Percentiles rank a stretch among this genome's conserved stretches.
These are phyloP conservation scores for Diaporthe sp. DNA, from an alignment of 2,329 filamentous ascomycete species.

Conservation along the genomic window DNA sequence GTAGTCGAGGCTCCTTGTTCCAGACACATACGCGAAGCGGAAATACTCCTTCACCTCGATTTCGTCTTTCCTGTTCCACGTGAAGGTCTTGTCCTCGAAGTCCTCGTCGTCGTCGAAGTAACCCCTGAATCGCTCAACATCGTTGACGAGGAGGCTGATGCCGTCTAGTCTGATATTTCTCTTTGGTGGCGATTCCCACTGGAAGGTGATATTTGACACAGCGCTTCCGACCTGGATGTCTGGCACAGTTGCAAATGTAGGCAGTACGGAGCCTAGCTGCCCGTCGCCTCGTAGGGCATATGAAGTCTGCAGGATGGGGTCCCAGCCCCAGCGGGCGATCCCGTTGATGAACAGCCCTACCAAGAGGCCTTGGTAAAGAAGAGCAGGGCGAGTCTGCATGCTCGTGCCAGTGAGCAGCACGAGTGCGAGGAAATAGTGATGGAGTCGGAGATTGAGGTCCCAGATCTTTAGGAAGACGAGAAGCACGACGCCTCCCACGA, in stretches of 20 bases:
- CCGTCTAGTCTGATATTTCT: conserved; percentile 70
- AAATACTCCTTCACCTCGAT: conserved; percentile 75
- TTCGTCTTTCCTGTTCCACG: conserved; percentile 65
- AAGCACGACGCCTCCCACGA: conserved; percentile 74
- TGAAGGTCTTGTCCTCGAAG: conserved; percentile 55
- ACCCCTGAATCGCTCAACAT: conserved; percentile 82
- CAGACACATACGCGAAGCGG: conserved; percentile 78
- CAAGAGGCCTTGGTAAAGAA: conserved; percentile 90
- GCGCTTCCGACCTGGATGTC: conserved; percentile 56
- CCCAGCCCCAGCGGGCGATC: conserved; percentile 93
- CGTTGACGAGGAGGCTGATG: conserved; percentile 84
- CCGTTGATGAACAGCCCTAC: conserved; percentile 95
- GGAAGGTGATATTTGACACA: conserved; percentile 74
- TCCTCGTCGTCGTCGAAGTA: conserved; percentile 71
- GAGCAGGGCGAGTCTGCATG: conserved; percentile 84
- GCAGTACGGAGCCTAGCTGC: conserved; percentile 71
- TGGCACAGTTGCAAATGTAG: conserved; percentile 56
- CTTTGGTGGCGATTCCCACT: conserved; percentile 59
- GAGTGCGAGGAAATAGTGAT: conserved; percentile 93
- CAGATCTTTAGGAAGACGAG: conserved; percentile 72
- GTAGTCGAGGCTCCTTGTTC: conserved; percentile 74
- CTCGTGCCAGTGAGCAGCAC: conserved; percentile 88
- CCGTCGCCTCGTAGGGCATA: conserved; percentile 76
- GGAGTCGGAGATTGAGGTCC: conserved; percentile 84
- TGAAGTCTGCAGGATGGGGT: conserved; percentile 86